Base-by-base conservation (phyloP, 208 protist genomes). In the Trypanosomatidae sp. region DNA sequence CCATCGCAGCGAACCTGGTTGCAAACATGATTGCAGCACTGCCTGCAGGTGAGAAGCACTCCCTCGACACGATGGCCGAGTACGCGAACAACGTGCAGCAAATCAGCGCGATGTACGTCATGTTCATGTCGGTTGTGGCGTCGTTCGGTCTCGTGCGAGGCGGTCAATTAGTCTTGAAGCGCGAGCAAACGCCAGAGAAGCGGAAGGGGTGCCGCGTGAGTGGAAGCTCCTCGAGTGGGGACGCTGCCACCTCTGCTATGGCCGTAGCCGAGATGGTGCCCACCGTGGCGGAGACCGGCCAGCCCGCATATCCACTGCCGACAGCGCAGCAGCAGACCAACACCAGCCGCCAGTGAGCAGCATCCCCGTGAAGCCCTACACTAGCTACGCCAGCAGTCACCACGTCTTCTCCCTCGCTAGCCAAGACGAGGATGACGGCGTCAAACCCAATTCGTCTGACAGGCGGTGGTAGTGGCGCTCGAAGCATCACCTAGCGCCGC, bases 91-190 rank as follows among this genome's bases (percentile, higher is more conserved):
- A 91, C 52, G 81, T 93, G 17, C 81, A 92, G 76, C 82, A 89
- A 66, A 89, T 93, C 78, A 78, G 79, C 13, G 88, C 88, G 12
- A 80, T 91, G 72, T 95, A 93, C 72, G 88, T 93, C 22, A 91
- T 95, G 87, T 87, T 93, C 73, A 86, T 91, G 86, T 84, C 91
- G 9, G 80, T 82, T 19, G 66, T 91, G 49, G 87, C 91, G 17
- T 90, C 91, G 12, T 33, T 95, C 3, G 80, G 83, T 25, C 76
- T 93, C 36, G 83, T 93, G 66, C 81, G 77, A 19, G 84, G 81
- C 25, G 91, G 91, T 5, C 79, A 82, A 75, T 33, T 66, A 1
- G 52, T 95, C 25, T 72, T 95, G 43, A 70, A 64, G 64, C 66
- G 75, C n/a, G 73, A 79, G 12, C 50, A 74, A 53, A 62, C 55